Evolutionary conservation across 306 rosid species (phyloP).

Genomic region (Mimosa bimucronata): DNA sequence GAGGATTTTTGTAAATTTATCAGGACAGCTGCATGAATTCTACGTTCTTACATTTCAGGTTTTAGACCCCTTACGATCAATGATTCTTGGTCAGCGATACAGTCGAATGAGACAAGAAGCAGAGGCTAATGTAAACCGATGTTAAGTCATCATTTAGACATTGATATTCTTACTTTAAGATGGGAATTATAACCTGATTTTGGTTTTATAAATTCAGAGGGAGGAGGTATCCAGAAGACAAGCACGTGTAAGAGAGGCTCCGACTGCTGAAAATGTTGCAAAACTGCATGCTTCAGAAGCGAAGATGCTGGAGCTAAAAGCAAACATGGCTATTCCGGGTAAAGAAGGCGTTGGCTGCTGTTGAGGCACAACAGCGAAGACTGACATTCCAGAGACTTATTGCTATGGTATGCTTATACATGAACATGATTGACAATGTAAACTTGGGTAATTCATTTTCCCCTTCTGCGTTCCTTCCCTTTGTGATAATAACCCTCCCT

Average conservation of each 20-base stretch:
- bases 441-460: neutral
- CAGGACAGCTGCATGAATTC: constrained; percentile 33
- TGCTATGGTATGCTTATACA: constrained; percentile 70
- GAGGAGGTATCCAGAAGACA: constrained; percentile 80
- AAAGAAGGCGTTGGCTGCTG: constrained; percentile 98
- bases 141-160: constrained; percentile 9
- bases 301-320: constrained; percentile 84
- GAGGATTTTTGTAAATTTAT: constrained; percentile 1
- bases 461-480: neutral
- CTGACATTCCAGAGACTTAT: constrained; percentile 98
- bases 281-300: constrained; percentile 92
- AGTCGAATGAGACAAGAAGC: constrained; percentile 99
- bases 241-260: constrained; percentile 77
- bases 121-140: constrained; percentile 64
- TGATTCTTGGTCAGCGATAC: constrained; percentile 93
- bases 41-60: constrained; percentile 57
- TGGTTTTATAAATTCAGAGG: constrained; percentile 58
- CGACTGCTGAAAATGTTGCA: constrained; percentile 79
- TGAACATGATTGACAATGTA: constrained; percentile 25
- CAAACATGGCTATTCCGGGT: constrained; percentile 90
- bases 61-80: constrained; percentile 95
- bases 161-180: constrained; percentile 21
- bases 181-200: constrained; percentile 30
- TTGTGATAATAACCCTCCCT: neutral
- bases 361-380: constrained; percentile 92